Conservation (phyloP, 495 filamentous ascomycete species). For the Chlorociboria aeruginascens region DNA sequence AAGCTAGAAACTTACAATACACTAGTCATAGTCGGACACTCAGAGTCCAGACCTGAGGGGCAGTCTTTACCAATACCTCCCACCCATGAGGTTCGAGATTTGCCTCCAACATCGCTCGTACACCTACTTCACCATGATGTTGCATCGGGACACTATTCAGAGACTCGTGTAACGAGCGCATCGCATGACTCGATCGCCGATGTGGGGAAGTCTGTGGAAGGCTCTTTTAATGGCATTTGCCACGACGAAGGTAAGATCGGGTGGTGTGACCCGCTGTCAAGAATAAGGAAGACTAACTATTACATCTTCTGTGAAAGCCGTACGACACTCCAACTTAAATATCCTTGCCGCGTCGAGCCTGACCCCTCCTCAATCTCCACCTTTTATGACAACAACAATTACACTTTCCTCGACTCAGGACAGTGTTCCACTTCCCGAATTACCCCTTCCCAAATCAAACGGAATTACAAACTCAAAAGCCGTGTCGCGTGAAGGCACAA, state of each 20-base stretch:
- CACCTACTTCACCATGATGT: not conserved
- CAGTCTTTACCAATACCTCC: not conserved
- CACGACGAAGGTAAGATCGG: conserved; percentile 3
- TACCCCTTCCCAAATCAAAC: not conserved
- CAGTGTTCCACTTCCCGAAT: not conserved
- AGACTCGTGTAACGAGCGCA: conserved; percentile 1
- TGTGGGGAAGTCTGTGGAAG: not conserved
- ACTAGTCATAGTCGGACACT: not conserved
- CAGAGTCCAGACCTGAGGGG: no score
- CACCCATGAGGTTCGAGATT: not conserved
- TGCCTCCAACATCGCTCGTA: no score
- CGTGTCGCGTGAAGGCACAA: conserved; percentile 5
- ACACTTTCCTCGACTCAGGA: not conserved
- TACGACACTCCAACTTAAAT: not conserved
- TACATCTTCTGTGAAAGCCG: conserved; percentile 1
- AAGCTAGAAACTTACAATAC: not conserved
- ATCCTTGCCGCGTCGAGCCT: not conserved
- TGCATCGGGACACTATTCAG: not conserved
- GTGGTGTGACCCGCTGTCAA: not conserved
- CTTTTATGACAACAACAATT: not conserved
- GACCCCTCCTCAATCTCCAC: not conserved
- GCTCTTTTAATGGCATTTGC: not conserved
- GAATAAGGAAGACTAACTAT: conserved; percentile 2
- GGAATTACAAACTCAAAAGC: no score
- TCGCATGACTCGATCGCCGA: conserved; percentile 1